Percentiles rank a stretch among this genome's conserved stretches.
These are phyloP conservation scores for Chenopodium suecicum DNA, from an alignment of 148 eudicot species.

Conservation along the genomic window DNA sequence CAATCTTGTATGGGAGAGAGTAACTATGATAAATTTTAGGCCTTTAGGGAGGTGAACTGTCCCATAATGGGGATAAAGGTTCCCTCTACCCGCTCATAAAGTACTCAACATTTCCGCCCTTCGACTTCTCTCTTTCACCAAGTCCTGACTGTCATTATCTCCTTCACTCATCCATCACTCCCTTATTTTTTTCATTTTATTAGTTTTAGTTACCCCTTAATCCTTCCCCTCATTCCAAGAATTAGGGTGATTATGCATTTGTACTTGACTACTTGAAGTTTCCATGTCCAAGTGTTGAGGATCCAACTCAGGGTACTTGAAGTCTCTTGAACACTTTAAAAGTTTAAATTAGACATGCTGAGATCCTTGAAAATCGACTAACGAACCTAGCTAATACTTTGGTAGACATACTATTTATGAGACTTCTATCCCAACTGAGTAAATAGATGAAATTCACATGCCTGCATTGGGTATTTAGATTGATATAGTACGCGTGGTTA, in stretches of 20 bases:
- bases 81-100: not conserved
- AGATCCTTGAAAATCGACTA: not conserved
- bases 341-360: not conserved
- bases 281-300: too few species aligned
- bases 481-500: not conserved
- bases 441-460: too few species aligned
- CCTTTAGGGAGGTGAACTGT: not conserved
- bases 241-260: not conserved
- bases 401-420: not conserved
- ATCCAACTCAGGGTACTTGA: too few species aligned
- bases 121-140: not conserved
- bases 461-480: not conserved
- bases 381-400: not conserved
- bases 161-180: not conserved
- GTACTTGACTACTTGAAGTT: not conserved
- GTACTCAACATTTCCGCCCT: not conserved
- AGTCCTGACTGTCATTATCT: not conserved
- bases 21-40: not conserved
- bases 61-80: not conserved
- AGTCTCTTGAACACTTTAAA: not conserved
- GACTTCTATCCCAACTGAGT: not conserved
- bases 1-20: not conserved
- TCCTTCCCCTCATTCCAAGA: not conserved
- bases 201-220: not conserved
- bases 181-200: not conserved